phyloP scores from a whole-genome alignment of 192 early-diverging fungal species.

The Entrophospora sp. region DNA sequence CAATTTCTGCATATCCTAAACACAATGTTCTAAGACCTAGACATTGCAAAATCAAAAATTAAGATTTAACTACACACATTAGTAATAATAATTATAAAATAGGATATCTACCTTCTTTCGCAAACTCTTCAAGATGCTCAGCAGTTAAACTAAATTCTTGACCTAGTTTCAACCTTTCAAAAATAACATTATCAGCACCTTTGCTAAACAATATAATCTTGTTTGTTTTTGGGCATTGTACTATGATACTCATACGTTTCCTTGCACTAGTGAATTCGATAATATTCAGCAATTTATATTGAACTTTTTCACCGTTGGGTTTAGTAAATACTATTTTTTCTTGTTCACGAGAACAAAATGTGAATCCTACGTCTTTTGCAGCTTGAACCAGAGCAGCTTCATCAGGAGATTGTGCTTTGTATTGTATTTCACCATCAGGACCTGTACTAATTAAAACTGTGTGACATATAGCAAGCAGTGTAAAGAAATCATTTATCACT shows the following conservation, averaged over 20 bases:
- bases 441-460: slow-evolving; percentile 43
- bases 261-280: slow-evolving; percentile 65
- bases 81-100: too few relatives aligned
- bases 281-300: slow-evolving; percentile 55
- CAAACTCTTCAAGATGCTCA: slow-evolving; percentile 76
- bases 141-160: slow-evolving; percentile 55
- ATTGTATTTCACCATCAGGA: slow-evolving; percentile 28
- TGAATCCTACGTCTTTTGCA: slow-evolving; percentile 45
- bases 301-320: slow-evolving; percentile 16
- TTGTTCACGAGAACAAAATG: slow-evolving; percentile 49
- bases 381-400: slow-evolving; percentile 58
- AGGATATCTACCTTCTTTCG: slow-evolving; percentile 47
- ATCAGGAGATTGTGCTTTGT: slow-evolving; percentile 58
- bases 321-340: slow-evolving; percentile 35
- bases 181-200: slow-evolving; percentile 69
- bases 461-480: slow-evolving; percentile 55
- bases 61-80: too few relatives aligned
- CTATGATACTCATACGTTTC: slow-evolving; percentile 64
- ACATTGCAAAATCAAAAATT: too few relatives aligned
- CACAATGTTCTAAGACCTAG: slow-evolving; percentile 66
- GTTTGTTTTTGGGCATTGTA: slow-evolving; percentile 33
- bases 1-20: slow-evolving; percentile 50
- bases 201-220: slow-evolving; percentile 50
- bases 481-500: slow-evolving; percentile 38
- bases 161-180: slow-evolving; percentile 47